phyloP scores from a whole-genome alignment of 176 grass and related monocot species.

The Oryza glumipatula region DNA sequence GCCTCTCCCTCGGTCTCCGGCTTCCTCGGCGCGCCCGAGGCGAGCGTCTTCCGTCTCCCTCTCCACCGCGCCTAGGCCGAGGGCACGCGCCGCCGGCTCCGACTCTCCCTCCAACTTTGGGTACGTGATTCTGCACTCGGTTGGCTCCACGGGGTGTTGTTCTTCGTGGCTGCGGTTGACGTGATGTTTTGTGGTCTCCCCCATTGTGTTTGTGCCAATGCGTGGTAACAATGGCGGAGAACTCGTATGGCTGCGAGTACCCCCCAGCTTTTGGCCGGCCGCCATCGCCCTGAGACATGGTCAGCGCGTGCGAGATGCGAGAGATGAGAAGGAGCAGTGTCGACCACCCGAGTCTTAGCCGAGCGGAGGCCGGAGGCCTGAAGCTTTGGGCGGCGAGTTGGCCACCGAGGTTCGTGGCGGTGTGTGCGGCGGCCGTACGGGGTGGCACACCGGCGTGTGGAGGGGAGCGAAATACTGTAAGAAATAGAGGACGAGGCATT shows the following conservation, averaged over 20 bases:
- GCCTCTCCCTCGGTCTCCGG: background rate
- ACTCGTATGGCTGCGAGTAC: no score
- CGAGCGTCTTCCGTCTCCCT: background rate
- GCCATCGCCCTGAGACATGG: no score
- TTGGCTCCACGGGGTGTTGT: background rate
- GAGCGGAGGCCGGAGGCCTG: no score
- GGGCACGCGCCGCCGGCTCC: background rate
- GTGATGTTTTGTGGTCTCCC: background rate
- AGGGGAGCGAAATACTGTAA: background rate
- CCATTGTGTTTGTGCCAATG: background rate
- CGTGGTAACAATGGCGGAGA: background rate
- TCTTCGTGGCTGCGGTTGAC: background rate
- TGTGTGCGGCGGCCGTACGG: no score
- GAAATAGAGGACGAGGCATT: background rate
- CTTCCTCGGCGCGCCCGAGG: background rate
- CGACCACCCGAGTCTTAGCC: no score
- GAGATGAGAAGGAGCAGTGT: no score
- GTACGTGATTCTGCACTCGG: slow-evolving; percentile 12
- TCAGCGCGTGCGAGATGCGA: no score
- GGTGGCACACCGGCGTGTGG: no score
- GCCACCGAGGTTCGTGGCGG: no score
- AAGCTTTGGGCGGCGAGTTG: no score
- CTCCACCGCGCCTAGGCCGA: slow-evolving; percentile 4
- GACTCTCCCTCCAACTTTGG: slow-evolving; percentile 41
- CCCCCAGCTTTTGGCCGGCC: no score